Evolutionary conservation across 164 flowering plant genomes (phyloP), one percentile per base, ranked within the genome.

Genomic region (Aristolochia fimbriata): DNA sequence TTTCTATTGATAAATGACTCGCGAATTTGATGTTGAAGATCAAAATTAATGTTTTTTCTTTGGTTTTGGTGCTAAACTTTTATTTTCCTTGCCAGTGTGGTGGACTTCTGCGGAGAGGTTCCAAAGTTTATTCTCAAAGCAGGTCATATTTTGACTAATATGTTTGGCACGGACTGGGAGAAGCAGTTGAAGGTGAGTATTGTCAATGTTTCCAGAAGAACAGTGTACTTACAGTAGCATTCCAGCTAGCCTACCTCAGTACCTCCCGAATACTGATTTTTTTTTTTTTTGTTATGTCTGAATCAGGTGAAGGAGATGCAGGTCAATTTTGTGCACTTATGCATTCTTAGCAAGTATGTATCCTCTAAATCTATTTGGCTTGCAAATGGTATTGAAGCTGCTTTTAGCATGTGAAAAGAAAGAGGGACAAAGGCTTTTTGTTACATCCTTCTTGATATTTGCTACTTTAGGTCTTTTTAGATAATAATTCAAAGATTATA

Each of bases 81-180:
- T 56, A 6, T 30, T 43, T 27, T 27, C 51, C 17, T 57, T 65
- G 67, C 21, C 78, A 93, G 99, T 69, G 70, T 81, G 57, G 75
- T 78, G 48, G 97, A 88, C 51, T 93, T 90, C 62, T 86, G 85
- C 73, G 86, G 80, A 67, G 99, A 93, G 81, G 73, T 90, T 66
- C 90, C 94, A 30, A 97, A 88, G 71, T 90, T 83, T 76, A 57
- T 80, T 62, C 74, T 93, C 63, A 93, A 84, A 72, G 86, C 78
- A 57, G 96, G 88, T 58, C 78, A 84, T 27, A 65, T 81, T 63
- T 65, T 93, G 33, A 75, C 82, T 59, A 75, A 67, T 50, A 58
- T 82, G 25, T 90, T 83, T 74, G 96, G 97, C 2, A 51, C 75
- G 45, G 88, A 93, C 70, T 93, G 99, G 97, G 89, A 90, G 75